These are phyloP conservation scores for Penicillium pancosmium DNA, from an alignment of 495 filamentous ascomycete genomes.

Conservation along the genomic window DNA sequence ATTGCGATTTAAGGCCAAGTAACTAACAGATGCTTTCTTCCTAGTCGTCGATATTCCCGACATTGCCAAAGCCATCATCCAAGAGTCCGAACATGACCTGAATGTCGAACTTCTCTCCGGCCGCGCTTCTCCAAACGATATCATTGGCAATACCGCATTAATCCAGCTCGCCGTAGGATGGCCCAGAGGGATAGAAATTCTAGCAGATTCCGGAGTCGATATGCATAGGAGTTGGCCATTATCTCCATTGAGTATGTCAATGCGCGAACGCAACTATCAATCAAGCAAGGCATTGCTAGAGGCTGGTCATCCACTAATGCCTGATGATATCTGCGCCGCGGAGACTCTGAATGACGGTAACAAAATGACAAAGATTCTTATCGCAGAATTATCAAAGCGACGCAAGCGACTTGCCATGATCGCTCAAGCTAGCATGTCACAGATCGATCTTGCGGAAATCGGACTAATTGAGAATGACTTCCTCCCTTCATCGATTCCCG, in stretches of 20 bases:
- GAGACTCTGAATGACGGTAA: neutral
- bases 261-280: neutral
- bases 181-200: constrained; percentile 2
- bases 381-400: neutral
- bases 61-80: constrained; percentile 3
- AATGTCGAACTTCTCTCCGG: neutral
- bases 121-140: neutral
- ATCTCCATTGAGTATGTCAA: neutral
- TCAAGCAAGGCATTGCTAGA: constrained; percentile 2
- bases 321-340: neutral
- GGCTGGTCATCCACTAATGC: neutral
- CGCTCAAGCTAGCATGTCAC: constrained; percentile 2
- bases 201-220: constrained; percentile 1
- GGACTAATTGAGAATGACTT: neutral
- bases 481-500: neutral
- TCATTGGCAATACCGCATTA: neutral
- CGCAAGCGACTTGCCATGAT: neutral
- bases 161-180: constrained; percentile 6
- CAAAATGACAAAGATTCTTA: neutral
- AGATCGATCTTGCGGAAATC: neutral
- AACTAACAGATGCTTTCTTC: neutral
- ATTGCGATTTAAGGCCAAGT: no score
- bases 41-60: constrained; percentile 5
- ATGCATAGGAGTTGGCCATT: neutral
- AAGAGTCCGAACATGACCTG: constrained; percentile 3